Percentiles rank a stretch among this genome's conserved stretches.
phyloP scores from a whole-genome alignment of 805 yeast genomes.

The Starmerella kuoi region DNA sequence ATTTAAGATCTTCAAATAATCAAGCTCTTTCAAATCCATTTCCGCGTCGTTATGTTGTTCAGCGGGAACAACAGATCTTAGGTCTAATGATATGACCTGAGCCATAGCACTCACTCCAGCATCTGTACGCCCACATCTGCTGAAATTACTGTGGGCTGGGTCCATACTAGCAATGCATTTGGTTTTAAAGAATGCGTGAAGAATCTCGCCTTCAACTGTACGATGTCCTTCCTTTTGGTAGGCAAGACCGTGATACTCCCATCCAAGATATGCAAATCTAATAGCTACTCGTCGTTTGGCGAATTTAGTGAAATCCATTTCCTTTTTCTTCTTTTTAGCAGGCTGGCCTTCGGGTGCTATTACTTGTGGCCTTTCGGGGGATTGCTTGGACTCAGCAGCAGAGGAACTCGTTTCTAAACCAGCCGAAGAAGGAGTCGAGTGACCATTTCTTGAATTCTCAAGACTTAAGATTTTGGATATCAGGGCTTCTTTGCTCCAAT shows the following conservation, averaged over 20 bases:
- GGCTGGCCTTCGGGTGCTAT: no score
- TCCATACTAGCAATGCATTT: conserved; percentile 46
- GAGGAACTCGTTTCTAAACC: neutral
- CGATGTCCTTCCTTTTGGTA: conserved; percentile 70
- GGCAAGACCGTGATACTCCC: conserved; percentile 89
- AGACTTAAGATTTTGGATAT: conserved; percentile 44
- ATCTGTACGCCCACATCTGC: conserved; percentile 92
- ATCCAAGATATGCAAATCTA: conserved; percentile 74
- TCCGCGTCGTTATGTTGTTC: conserved; percentile 50
- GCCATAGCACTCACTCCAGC: conserved; percentile 95
- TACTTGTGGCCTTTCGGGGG: no score
- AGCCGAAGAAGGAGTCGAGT: neutral
- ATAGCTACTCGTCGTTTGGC: conserved; percentile 61
- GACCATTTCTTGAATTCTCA: conserved; percentile 31
- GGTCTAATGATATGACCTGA: conserved; percentile 72
- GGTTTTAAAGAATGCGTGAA: conserved; percentile 59
- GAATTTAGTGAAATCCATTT: conserved; percentile 55
- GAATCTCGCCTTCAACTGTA: conserved; percentile 69
- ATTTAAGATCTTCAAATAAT: conserved; percentile 65
- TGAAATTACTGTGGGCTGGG: conserved; percentile 55
- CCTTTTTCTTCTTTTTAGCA: conserved; percentile 30
- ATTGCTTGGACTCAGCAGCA: neutral
- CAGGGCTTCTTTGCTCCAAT: conserved; percentile 56
- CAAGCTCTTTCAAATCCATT: conserved; percentile 57
- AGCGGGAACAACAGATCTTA: conserved; percentile 52